Evolutionary conservation across 805 yeast species (phyloP), one percentile per base, ranked within the genome.

Genomic region (Ogataea naganishii): DNA sequence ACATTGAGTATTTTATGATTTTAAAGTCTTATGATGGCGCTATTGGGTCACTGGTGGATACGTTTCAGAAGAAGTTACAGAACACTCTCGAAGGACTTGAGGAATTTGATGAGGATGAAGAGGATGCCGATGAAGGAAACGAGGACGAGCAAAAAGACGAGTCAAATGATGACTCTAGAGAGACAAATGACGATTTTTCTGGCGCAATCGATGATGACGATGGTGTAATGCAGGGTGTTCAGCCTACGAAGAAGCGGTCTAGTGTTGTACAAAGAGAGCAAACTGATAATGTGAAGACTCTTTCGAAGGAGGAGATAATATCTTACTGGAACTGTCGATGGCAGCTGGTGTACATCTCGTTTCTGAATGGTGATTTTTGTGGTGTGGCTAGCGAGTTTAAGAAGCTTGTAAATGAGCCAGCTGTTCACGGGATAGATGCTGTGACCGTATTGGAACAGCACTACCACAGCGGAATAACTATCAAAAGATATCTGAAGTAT

Each of bases 251-350:
- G 27, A 14, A 7, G 20, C 10, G 14, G 26, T 28, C 12, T 14
- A 6, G 14, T 12, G 14, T 26, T 11, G 30, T 13, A 12, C 8
- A 12, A 9, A 14, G 10, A 4, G 13, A 9, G 11, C 12, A 11
- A 11, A 27, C 27, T 12, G 26, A 20, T 6, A 20, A 5, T 9
- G 31, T 30, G 7, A 13, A 23, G 10, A 23, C 16, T n/a, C 23
- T 45, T 12, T 30, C 30, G 7, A 22, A 16, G 6, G 41, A 41
- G 5, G 55, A 47, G 24, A 33, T 42, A 6, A 32, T 42, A 3
- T 36, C 50, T 4, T 53, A 49, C 33, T 55, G 50, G 49, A 46
- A 40, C 11, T 44, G 56, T 19, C 40, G 51, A 13, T 53, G 55
- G 54, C 36, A 40, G 23, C 23, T 51, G 12, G 9, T 54, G 5